Percentiles rank a stretch among this genome's conserved stretches.
Conservation (phyloP, 441 rosid species). For the Brassica balearica region DNA sequence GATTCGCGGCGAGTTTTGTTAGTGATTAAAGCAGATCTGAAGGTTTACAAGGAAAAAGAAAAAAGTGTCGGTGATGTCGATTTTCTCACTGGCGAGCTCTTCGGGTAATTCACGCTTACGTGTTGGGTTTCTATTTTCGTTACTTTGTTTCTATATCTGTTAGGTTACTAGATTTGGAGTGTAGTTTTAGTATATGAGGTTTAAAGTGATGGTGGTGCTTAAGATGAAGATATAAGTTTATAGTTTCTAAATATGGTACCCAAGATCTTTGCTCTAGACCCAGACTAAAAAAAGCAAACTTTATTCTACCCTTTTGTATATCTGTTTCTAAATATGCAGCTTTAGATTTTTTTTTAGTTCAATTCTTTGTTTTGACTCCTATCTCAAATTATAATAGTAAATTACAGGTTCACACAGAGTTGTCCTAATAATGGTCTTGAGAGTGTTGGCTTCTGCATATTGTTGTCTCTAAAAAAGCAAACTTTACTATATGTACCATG, state of each 20-base stretch:
- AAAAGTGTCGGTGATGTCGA: slow-evolving; percentile 47
- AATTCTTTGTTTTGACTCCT: no score
- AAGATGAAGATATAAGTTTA: slow-evolving; percentile 17
- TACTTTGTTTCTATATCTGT: slow-evolving; percentile 27
- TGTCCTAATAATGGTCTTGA: no score
- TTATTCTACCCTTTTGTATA: not conserved
- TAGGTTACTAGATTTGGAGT: slow-evolving; percentile 26
- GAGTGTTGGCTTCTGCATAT: no score
- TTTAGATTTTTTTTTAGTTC: no score
- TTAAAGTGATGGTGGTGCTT: not conserved
- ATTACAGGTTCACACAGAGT: no score
- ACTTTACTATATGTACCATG: not conserved
- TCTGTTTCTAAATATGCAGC: no score
- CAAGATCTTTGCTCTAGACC: not conserved
- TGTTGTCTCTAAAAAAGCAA: no score
- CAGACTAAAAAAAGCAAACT: slow-evolving; percentile 1
- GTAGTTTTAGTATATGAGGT: not conserved
- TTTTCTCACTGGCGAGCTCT: slow-evolving; percentile 38
- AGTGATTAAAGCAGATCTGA: slow-evolving; percentile 40
- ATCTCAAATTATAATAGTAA: no score
- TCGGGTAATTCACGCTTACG: slow-evolving; percentile 33
- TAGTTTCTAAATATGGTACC: slow-evolving; percentile 34
- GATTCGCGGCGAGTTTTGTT: slow-evolving; percentile 18
- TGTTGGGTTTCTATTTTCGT: slow-evolving; percentile 23
- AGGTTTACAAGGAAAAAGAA: slow-evolving; percentile 14